Evolutionary conservation across 2,329 filamentous ascomycete genomes (phyloP).

Genomic region (Diplocarpon mali): DNA sequence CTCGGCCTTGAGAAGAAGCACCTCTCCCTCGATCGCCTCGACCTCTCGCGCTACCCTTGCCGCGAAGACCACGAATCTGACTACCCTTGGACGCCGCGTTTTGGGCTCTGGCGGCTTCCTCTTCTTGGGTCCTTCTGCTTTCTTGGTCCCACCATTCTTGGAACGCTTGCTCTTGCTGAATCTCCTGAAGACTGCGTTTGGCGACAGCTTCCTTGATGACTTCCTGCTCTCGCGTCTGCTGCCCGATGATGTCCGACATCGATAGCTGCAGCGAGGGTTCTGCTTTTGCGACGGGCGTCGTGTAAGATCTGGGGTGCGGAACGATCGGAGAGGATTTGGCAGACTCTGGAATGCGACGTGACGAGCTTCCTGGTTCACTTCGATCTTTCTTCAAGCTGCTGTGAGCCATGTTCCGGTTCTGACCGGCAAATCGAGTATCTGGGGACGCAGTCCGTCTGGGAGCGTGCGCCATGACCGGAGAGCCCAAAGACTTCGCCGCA

Average conservation of each 20-base stretch:
- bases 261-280: constrained; percentile 59
- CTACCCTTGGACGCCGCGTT: neutral
- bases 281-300: constrained; percentile 43
- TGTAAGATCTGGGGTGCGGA: constrained; percentile 52
- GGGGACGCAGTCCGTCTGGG: constrained; percentile 43
- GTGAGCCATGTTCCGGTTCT: constrained; percentile 26
- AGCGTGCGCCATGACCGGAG: constrained; percentile 24
- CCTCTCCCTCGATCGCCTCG: constrained; percentile 9
- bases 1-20: constrained; percentile 2
- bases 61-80: constrained; percentile 3
- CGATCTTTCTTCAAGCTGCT: constrained; percentile 11
- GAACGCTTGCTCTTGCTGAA: constrained; percentile 94
- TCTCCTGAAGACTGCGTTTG: constrained; percentile 84
- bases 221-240: constrained; percentile 78
- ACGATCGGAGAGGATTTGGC: constrained; percentile 31
- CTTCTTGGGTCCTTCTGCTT: constrained; percentile 51
- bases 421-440: constrained; percentile 52
- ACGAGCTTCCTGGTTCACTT: constrained; percentile 8
- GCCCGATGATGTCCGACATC: constrained; percentile 78
- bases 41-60: constrained; percentile 4
- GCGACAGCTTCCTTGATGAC: constrained; percentile 72
- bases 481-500: constrained; percentile 16
- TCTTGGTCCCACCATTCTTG: constrained; percentile 95
- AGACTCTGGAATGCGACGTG: constrained; percentile 7
- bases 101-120: constrained; percentile 18